A percentile compares a stretch with the other conserved stretches of the same genome.
Conservation (phyloP, 805 yeast species). For the Hermanozyma aechmeae region DNA sequence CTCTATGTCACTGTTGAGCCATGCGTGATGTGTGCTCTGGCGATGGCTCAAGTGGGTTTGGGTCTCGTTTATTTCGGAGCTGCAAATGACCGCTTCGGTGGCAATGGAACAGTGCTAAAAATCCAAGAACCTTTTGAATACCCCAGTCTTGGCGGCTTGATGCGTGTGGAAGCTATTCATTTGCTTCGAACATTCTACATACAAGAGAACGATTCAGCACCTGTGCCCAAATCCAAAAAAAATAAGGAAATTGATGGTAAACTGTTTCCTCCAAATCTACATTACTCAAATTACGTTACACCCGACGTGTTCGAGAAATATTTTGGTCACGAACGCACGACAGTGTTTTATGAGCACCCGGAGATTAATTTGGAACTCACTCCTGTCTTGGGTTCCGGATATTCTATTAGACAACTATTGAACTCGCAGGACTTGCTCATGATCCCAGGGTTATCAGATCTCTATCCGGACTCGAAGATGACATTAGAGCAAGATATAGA, state of each 20-base stretch:
- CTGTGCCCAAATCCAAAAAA: conserved; percentile 67
- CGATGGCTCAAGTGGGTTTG: conserved; percentile 72
- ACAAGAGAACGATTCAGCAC: conserved; percentile 79
- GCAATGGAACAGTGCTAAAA: conserved; percentile 79
- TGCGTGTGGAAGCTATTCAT: conserved; percentile 74
- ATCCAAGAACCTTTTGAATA: conserved; percentile 34
- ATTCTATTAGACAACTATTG: too few species aligned
- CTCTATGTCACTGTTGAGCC: conserved; percentile 96
- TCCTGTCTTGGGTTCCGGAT: too few species aligned
- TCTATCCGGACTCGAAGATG: too few species aligned
- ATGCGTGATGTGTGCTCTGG: conserved; percentile 96
- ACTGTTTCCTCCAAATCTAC: conserved; percentile 48
- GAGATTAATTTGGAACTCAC: too few species aligned
- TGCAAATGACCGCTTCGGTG: conserved; percentile 93
- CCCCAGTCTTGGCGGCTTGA: conserved; percentile 64
- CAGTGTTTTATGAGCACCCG: too few species aligned
- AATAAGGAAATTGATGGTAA: conserved; percentile 50
- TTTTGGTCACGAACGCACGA: conserved; percentile 35
- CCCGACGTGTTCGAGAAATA: conserved; percentile 39
- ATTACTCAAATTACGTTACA: conserved; percentile 45
- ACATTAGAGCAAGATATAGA: too few species aligned
- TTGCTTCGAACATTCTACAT: conserved; percentile 77
- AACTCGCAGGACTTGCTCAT: too few species aligned
- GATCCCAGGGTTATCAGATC: too few species aligned
- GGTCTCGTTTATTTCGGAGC: conserved; percentile 79